A percentile compares a stretch with the other conserved stretches of the same genome.
Evolutionary conservation across 352 stramenopile species (phyloP).

Genomic region (Pythium diclinum): DNA sequence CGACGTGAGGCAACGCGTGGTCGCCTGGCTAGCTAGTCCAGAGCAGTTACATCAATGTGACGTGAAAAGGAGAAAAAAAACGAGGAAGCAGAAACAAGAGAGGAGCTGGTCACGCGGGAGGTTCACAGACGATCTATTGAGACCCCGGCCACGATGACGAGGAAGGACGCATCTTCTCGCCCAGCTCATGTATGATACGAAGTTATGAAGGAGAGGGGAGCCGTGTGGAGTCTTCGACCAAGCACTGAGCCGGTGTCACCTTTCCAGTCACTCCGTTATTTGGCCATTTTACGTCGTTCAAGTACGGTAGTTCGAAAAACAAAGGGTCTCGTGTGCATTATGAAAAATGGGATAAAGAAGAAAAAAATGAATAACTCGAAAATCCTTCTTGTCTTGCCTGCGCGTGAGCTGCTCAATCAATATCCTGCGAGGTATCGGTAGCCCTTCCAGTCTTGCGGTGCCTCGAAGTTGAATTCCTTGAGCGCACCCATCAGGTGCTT

Average conservation of each 20-base stretch:
- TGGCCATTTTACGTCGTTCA: constrained; percentile 9
- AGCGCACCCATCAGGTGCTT: constrained; percentile 91
- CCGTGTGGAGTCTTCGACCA: background rate
- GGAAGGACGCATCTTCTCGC: background rate
- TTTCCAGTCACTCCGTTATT: constrained; percentile 6
- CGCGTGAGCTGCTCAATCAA: constrained; percentile 18
- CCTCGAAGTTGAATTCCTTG: constrained; percentile 72
- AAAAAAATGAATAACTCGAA: background rate
- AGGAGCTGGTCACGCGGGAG: background rate
- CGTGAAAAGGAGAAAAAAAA: background rate
- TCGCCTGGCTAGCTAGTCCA: background rate
- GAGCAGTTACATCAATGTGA: background rate
- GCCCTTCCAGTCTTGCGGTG: constrained; percentile 90
- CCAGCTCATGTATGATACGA: constrained; percentile 5
- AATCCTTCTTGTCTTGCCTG: background rate
- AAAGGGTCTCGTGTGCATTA: constrained; percentile 4
- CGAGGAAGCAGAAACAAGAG: background rate
- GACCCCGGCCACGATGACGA: background rate
- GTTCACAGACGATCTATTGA: background rate
- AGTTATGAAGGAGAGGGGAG: constrained; percentile 6
- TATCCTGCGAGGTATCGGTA: constrained; percentile 88
- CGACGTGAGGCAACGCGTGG: constrained; percentile 3
- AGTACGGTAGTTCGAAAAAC: constrained; percentile 6
- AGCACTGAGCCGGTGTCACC: background rate
- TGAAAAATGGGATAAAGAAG: constrained; percentile 19